phyloP scores from a whole-genome alignment of 2,329 filamentous ascomycete genomes.

The Rasamsonia emersonii region DNA sequence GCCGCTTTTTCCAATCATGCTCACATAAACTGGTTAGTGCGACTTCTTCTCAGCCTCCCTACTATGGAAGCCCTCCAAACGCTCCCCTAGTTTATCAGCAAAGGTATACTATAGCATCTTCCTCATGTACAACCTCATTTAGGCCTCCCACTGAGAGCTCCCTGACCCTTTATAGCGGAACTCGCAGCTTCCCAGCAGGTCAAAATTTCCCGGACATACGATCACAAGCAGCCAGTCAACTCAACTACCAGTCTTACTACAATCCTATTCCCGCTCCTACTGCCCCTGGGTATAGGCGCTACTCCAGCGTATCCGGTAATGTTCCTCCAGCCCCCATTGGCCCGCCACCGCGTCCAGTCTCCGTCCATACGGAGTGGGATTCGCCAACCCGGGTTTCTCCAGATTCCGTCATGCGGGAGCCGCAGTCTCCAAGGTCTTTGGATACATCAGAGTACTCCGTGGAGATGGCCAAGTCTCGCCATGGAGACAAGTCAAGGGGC shows the following conservation, averaged over 20 bases:
- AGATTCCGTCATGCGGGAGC: constrained; percentile 25
- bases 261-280: constrained; percentile 18
- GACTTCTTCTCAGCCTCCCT: constrained; percentile 20
- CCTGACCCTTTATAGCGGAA: constrained; percentile 17
- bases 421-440: constrained; percentile 20
- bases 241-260: constrained; percentile 23
- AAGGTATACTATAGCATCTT: constrained; percentile 22
- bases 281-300: constrained; percentile 18
- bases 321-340: constrained; percentile 25
- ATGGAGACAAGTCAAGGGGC: constrained; percentile 23
- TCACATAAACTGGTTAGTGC: constrained; percentile 19
- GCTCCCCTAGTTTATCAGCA: constrained; percentile 26
- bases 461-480: constrained; percentile 26
- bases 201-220: constrained; percentile 21
- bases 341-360: constrained; percentile 18
- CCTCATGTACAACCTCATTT: neutral
- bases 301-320: constrained; percentile 19
- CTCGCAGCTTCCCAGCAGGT: constrained; percentile 21
- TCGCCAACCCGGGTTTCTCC: constrained; percentile 21
- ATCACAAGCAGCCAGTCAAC: constrained; percentile 20
- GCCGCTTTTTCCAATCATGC: constrained; percentile 5
- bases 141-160: constrained; percentile 9
- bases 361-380: constrained; percentile 27
- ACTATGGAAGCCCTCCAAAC: constrained; percentile 21
- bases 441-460: constrained; percentile 29